Conservation (phyloP, 2,329 filamentous ascomycete genomes). For the Fusarium euwallaceae region DNA sequence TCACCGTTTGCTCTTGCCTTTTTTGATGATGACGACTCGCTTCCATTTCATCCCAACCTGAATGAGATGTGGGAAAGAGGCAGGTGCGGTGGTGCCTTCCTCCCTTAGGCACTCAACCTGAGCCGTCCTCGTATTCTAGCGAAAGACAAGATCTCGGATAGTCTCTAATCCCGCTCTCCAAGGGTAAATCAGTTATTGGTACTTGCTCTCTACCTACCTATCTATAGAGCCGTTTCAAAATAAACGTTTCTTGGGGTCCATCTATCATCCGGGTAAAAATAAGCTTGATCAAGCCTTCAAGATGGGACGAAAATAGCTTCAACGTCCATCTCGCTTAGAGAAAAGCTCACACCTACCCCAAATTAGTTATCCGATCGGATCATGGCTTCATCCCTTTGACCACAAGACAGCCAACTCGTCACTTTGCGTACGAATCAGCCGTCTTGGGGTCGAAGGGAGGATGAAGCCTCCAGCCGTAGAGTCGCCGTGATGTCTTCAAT, state of each 20-base stretch:
- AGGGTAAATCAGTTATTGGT: neutral
- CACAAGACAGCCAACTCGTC: neutral
- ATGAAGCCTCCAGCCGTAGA: neutral
- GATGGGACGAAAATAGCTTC: constrained; percentile 1
- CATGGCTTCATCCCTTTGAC: neutral
- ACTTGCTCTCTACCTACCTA: neutral
- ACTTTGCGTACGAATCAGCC: neutral
- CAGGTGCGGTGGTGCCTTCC: neutral
- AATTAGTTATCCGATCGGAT: constrained; percentile 2
- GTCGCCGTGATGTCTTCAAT: neutral
- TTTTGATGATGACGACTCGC: neutral
- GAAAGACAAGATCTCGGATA: neutral
- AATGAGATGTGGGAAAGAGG: neutral
- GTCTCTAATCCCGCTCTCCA: neutral
- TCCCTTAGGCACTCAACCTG: neutral
- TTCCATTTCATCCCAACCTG: neutral
- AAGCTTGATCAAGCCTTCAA: neutral
- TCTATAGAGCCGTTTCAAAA: neutral
- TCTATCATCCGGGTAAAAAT: neutral
- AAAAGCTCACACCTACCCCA: neutral
- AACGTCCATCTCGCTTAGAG: neutral
- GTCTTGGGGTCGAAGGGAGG: neutral
- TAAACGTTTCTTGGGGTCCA: neutral
- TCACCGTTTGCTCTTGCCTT: neutral
- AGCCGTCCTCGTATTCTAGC: neutral